Base-by-base conservation (phyloP, 768 basidiomycete genomes). In the Lyophyllum atratum region DNA sequence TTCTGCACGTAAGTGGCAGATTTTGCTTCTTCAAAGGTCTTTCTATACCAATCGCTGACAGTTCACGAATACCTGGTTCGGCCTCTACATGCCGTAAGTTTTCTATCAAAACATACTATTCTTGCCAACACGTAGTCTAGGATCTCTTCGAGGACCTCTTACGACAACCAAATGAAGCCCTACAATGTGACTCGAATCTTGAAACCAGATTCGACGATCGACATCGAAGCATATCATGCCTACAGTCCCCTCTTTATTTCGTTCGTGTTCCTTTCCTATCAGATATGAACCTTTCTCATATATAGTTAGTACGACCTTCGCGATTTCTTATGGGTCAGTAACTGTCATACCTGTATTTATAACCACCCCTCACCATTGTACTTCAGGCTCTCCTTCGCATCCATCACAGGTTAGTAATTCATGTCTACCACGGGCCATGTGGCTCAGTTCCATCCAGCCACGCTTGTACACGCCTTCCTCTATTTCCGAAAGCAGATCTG, bases 401-500 rank as follows among this genome's bases (percentile, higher is more conserved):
- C 85, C 21, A 86, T 93, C 67, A 89, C 91, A 15, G 61, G 61
- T 62, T n/a, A 4, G 45, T 53, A 15, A 33, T 15, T 10, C 6
- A 25, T 25, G 8, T 28, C 15, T 22, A 2, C 29, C 12, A 5
- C 15, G 1, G 19, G 34, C 3, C 37, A 24, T 31, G 3, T 39
- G 15, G 17, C n/a, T 22, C 9, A 54, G 40, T 11, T 25, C 15
- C 9, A 11, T 12, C 8, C 43, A 0, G 81, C 90, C 1, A 89
- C 87, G 1, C 66, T 91, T 58, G 83, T 79, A 22, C 93, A 94
- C 65, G 82, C 89, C 0, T 70, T 76, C 67, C 76, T 92, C 26
- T 91, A 83, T 72, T 90, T 86, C 80, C 83, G 90, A 61, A 88
- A 90, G 66, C 89, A 91, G 66, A 89, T 93, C 54, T 87, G 82